phyloP scores from a whole-genome alignment of 345 rosid species.

The Turritis glabra region DNA sequence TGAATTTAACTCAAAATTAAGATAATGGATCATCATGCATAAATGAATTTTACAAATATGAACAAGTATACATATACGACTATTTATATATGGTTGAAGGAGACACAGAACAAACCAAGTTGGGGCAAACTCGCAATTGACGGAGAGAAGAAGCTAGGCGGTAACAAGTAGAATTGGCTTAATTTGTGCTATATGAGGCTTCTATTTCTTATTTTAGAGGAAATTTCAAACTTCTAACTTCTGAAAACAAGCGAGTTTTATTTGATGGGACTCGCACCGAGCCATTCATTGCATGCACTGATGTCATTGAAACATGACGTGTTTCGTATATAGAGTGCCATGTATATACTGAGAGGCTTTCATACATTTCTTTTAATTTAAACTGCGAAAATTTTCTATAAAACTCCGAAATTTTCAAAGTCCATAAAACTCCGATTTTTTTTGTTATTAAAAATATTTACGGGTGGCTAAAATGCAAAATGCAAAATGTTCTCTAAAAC shows the following conservation, averaged over 20 bases:
- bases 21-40: neutral
- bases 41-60: no score
- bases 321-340: neutral
- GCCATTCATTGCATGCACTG: constrained; percentile 16
- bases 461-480: no score
- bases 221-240: neutral
- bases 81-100: neutral
- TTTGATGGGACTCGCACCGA: neutral
- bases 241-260: neutral
- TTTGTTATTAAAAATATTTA: no score
- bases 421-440: no score
- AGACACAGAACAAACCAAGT: neutral
- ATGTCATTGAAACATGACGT: neutral
- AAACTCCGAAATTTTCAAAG: no score
- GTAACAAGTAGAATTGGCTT: neutral
- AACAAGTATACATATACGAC: no score
- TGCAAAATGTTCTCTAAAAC: no score
- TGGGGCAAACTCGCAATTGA: neutral
- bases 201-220: neutral
- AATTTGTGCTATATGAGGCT: no score
- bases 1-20: constrained; percentile 2
- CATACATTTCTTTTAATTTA: no score
- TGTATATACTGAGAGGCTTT: no score
- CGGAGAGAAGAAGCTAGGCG: neutral
- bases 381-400: no score